Base-by-base conservation (phyloP, 2,329 filamentous ascomycete species). In the Paecilomyces niveus region DNA sequence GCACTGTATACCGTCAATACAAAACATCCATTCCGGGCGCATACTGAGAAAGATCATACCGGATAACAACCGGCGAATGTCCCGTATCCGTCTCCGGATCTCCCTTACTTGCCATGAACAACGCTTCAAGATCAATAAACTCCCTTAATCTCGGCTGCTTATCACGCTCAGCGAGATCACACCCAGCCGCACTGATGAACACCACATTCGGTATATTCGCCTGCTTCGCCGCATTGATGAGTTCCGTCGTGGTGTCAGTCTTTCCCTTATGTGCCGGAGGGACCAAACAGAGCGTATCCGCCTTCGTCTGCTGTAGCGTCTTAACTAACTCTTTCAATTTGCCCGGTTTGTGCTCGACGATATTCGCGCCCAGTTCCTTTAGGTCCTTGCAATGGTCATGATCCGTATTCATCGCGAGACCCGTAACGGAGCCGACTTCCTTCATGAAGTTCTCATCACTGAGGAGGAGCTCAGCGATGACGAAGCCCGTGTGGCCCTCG, bases 401-500 rank as follows among this genome's bases (percentile, higher is more conserved):
- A 5, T 69, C 58, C 0, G 78, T 75, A 54, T 81, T 58, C 1
- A 81, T 64, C 3, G 75, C 57, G 5, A 82, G 68, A 10, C 74
- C 76, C 26, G 69, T 71, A 45, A 83, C 66, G 11, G 72, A 74
- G 61, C 71, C 68, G 61, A 80, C 65, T 57, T 77, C 73, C 22
- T 67, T 67, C 15, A 70, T 72, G 70, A 83, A 82, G 22, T 74
- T 68, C 31, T 58, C 51, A 3, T 79, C 64, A 22, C 71, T 77
- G 53, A 82, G 74, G 50, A 82, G 71, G 6, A 81, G 72, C 62
- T 82, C 78, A 45, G 78, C 76, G 62, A 82, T 81, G 58, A 78
- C 68, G 61, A 79, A 81, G 61, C 80, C 80, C 3, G 79, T 82
- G 57, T 82, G 72, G 64, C 80, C 80, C 51, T 82, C 80, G 11